Base-by-base conservation (phyloP, 768 basidiomycete genomes). In the Phlegmacium glaucopus region DNA sequence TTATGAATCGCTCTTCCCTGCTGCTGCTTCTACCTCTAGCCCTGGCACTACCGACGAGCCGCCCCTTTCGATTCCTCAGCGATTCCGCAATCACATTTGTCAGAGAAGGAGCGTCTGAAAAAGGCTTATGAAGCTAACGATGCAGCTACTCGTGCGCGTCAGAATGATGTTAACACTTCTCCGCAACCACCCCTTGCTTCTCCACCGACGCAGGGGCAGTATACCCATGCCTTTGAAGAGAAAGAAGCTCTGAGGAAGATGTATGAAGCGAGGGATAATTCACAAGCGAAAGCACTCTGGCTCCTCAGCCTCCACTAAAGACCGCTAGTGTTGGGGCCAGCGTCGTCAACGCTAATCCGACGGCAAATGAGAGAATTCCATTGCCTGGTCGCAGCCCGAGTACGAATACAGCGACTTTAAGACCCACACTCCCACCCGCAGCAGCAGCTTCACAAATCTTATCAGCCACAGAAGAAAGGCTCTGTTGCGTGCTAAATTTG, bases 391-490 rank as follows among this genome's bases (percentile, higher is more conserved):
- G 66, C 11, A 58, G 50, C 25, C 52, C 54, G 1, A 42, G 47
- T 38, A 48, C 49, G n/a, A 49, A 48, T 22, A 29, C 22, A 9
- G 15, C 49, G 18, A 50, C 60, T 4, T 59, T 55, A 15, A 57
- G 68, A 41, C 68, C 73, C 17, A 57, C 70, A n/a, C 72, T 64
- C 8, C 62, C 70, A 4, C 70, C 72, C 13, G 51, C 66, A 4
- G 45, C 56, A 25, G 58, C 55, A 17, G 51, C 50, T 17, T 44
- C 57, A 13, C 52, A 63, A 32, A 48, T 74, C 1, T 64, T 90
- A 43, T 83, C 83, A 2, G 89, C 90, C 3, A 82, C 80, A 0
- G 88, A 91, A 56, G 90, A 92, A 66, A 92, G 68, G 86, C 85
- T 16, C 62, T 79, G 48, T 62, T 91, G 9, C 72, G 69, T 30